Percentiles rank a stretch among this genome's conserved stretches.
phyloP scores from a whole-genome alignment of 73 alveolate genomes.

The Symbiodinium pilosum region DNA sequence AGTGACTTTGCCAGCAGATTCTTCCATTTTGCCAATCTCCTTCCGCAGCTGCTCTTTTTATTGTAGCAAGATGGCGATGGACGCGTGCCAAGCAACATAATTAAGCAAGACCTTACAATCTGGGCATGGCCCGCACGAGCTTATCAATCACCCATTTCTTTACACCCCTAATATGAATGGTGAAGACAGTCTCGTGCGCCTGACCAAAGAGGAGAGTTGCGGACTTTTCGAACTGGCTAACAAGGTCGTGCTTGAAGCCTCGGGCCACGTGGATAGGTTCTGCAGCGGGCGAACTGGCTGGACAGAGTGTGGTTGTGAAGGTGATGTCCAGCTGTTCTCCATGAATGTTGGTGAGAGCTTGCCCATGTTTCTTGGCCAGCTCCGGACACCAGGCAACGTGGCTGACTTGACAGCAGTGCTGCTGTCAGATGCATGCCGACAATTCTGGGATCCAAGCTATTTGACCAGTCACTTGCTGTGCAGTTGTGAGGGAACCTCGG shows the following conservation, averaged over 20 bases:
- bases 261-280: not conserved
- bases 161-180: not conserved
- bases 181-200: not conserved
- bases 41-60: no score
- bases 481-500: not conserved
- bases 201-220: not conserved
- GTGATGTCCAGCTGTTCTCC: not conserved
- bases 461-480: conserved; percentile 23
- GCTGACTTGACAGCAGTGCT: conserved; percentile 31
- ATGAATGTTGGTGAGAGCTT: not conserved
- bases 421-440: conserved; percentile 64
- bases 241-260: not conserved
- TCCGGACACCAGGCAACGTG: not conserved
- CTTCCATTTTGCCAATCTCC: no score
- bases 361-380: not conserved
- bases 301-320: not conserved
- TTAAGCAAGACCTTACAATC: no score
- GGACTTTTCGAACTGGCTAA: not conserved
- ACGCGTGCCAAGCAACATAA: no score
- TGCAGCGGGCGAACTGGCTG: not conserved
- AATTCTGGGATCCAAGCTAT: conserved; percentile 76
- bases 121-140: no score
- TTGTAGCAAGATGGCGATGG: no score
- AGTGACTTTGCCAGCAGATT: no score
- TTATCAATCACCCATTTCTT: not conserved